Conservation (phyloP, 345 rosid genomes). For the Leavenworthia alabamica region DNA sequence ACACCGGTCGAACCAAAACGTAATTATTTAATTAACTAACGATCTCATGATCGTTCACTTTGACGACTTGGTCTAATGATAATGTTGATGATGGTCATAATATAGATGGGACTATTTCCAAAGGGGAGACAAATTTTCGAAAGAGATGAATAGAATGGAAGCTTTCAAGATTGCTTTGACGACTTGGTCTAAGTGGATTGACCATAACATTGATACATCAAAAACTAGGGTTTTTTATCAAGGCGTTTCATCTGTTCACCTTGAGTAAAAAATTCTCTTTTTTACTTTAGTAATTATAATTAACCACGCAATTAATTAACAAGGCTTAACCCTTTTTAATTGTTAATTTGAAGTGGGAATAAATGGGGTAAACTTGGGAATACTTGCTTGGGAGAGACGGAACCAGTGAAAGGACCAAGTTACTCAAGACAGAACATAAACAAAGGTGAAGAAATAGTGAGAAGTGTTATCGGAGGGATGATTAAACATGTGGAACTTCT, state of each 20-base stretch:
- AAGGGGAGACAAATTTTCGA: conserved; percentile 32
- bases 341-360: conserved; percentile 18
- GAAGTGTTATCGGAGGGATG: conserved; percentile 38
- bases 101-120: conserved; percentile 66
- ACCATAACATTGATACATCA: conserved; percentile 42
- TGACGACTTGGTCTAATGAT: too few relatives aligned
- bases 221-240: conserved; percentile 50
- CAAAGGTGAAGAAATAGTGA: conserved; percentile 37
- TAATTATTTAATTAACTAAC: not conserved
- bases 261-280: conserved; percentile 26
- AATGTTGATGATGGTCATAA: conserved; percentile 16
- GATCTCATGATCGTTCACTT: too few relatives aligned
- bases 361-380: conserved; percentile 41
- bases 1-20: conserved; percentile 38
- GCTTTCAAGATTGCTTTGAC: conserved; percentile 54
- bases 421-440: conserved; percentile 28
- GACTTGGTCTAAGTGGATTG: conserved; percentile 67
- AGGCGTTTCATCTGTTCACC: conserved; percentile 49
- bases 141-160: conserved; percentile 58
- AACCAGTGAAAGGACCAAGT: conserved; percentile 41
- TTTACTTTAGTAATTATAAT: not conserved
- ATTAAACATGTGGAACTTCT: conserved; percentile 41
- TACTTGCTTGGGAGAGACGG: conserved; percentile 44
- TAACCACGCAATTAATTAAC: not conserved
- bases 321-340: not conserved